Percentiles rank a stretch among this genome's conserved stretches.
Evolutionary conservation across 176 grass and related monocot genomes (phyloP).

Genomic region (Ampelocalamus luodianensis): DNA sequence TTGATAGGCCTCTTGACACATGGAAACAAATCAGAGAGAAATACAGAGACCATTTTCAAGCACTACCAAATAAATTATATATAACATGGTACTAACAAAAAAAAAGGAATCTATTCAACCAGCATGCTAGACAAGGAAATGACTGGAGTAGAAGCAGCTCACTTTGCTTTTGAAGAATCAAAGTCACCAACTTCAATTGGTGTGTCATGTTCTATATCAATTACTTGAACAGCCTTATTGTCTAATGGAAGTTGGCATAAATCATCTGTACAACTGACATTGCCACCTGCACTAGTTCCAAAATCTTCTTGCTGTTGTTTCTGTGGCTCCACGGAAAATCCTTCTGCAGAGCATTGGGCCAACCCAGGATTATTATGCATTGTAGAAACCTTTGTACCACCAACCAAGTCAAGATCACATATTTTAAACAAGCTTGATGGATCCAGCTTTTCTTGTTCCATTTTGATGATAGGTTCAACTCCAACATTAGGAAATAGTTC

Average conservation of each 20-base stretch:
- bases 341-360: conserved; percentile 30
- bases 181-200: conserved; percentile 52
- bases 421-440: conserved; percentile 55
- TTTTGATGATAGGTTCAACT: conserved; percentile 40
- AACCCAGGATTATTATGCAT: conserved; percentile 52
- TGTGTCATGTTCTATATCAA: conserved; percentile 66
- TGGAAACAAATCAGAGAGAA: conserved; percentile 14
- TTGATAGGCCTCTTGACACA: conserved; percentile 22
- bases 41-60: not conserved
- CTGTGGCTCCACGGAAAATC: conserved; percentile 45
- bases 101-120: not conserved
- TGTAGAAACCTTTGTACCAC: conserved; percentile 52
- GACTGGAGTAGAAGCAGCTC: conserved; percentile 39
- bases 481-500: conserved; percentile 43
- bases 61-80: conserved; percentile 23
- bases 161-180: conserved; percentile 73
- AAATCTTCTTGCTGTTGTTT: conserved; percentile 55
- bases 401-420: conserved; percentile 63
- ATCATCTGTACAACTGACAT: conserved; percentile 43
- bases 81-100: not conserved
- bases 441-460: conserved; percentile 59
- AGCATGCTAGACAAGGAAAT: conserved; percentile 25
- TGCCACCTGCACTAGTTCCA: conserved; percentile 40
- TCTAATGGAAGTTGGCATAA: conserved; percentile 55
- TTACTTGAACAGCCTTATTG: conserved; percentile 71